Evolutionary conservation across 2,329 filamentous ascomycete species (phyloP).

Genomic region (Malbranchea cinnamomea): DNA sequence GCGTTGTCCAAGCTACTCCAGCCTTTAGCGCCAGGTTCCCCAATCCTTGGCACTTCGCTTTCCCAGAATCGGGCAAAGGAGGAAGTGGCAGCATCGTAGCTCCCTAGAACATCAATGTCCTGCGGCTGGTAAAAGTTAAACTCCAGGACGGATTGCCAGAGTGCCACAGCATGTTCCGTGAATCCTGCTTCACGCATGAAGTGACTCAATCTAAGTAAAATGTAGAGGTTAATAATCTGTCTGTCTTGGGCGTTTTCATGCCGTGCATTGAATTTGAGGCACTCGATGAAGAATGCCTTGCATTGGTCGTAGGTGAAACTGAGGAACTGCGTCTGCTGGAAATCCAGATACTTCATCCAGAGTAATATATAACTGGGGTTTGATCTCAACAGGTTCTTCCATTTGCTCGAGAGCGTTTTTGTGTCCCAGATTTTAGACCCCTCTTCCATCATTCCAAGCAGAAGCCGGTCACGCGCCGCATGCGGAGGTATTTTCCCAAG

Average conservation of each 20-base stretch:
- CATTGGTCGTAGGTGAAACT: constrained; percentile 54
- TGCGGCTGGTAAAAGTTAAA: constrained; percentile 47
- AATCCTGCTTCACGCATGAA: constrained; percentile 68
- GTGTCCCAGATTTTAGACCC: constrained; percentile 59
- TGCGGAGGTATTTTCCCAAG: constrained; percentile 39
- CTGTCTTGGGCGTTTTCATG: constrained; percentile 12
- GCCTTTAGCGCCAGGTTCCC: constrained; percentile 55
- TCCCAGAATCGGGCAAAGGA: constrained; percentile 71
- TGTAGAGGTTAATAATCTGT: constrained; percentile 42
- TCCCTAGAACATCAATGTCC: constrained; percentile 12
- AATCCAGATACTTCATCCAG: constrained; percentile 61
- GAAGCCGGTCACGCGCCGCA: constrained; percentile 41
- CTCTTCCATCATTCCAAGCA: constrained; percentile 58
- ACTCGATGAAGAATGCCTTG: constrained; percentile 43
- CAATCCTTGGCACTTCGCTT: constrained; percentile 62
- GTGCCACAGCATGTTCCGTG: constrained; percentile 56
- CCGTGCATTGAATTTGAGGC: constrained; percentile 31
- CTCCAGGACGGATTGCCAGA: constrained; percentile 75
- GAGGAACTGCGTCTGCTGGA: constrained; percentile 50
- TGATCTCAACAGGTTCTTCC: constrained; percentile 45
- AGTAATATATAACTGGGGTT: constrained; percentile 45
- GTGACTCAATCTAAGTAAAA: constrained; percentile 58
- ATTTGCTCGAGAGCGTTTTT: constrained; percentile 46
- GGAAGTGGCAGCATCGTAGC: constrained; percentile 11
- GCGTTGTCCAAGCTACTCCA: constrained; percentile 37